phyloP scores from a whole-genome alignment of 768 basidiomycete species.

The Amanita inopinata region DNA sequence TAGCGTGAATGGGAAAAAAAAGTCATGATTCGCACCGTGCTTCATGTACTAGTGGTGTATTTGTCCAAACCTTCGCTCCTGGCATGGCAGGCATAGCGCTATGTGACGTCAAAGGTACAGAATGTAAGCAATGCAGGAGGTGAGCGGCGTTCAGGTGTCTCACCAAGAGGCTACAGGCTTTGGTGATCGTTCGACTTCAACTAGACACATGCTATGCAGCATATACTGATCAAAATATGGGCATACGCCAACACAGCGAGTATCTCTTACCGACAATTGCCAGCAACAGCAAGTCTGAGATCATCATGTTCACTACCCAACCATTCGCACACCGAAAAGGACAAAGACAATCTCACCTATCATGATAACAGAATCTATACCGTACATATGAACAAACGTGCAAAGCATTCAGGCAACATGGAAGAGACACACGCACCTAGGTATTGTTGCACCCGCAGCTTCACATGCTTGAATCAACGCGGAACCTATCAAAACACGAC shows the following conservation, averaged over 20 bases:
- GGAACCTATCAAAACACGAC: slow-evolving; percentile 44
- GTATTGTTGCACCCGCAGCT: slow-evolving; percentile 74
- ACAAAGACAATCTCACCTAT: slow-evolving; percentile 41
- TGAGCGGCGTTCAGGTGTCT: slow-evolving; percentile 7
- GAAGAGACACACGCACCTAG: slow-evolving; percentile 39
- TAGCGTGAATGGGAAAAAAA: neutral
- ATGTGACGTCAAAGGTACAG: no score
- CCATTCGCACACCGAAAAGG: neutral
- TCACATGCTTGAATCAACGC: slow-evolving; percentile 97
- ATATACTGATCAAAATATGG: slow-evolving; percentile 8
- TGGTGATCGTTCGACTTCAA: slow-evolving; percentile 92
- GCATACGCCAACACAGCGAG: neutral
- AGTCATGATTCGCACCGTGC: slow-evolving; percentile 45
- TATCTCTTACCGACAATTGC: slow-evolving; percentile 81
- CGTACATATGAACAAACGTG: slow-evolving; percentile 7
- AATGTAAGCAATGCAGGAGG: neutral
- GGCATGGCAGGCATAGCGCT: slow-evolving; percentile 98
- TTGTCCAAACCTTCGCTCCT: slow-evolving; percentile 86
- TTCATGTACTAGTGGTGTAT: slow-evolving; percentile 85
- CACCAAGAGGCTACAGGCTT: slow-evolving; percentile 94
- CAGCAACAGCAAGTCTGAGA: slow-evolving; percentile 86
- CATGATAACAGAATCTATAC: slow-evolving; percentile 87
- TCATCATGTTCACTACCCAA: slow-evolving; percentile 4
- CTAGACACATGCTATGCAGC: slow-evolving; percentile 81
- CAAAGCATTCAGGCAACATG: slow-evolving; percentile 14